Percentiles rank a stretch among this genome's conserved stretches.
Evolutionary conservation across 495 filamentous ascomycete genomes (phyloP).

Genomic region (Schizothecium vesticola): DNA sequence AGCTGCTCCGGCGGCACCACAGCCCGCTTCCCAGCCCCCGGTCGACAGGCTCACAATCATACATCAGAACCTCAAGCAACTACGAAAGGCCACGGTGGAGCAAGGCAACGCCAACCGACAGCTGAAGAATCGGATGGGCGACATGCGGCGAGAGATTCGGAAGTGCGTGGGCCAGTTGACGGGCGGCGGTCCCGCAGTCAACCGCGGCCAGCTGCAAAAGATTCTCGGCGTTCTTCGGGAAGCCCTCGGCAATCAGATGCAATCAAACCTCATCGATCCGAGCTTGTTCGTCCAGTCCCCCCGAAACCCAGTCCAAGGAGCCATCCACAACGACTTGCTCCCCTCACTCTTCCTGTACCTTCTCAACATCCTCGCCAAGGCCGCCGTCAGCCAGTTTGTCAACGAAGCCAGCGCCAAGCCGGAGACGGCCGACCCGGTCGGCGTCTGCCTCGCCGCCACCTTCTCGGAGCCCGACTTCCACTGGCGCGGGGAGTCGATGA

Average conservation of each 20-base stretch:
- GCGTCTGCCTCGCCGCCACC: slow-evolving; percentile 65
- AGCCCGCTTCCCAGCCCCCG: not conserved
- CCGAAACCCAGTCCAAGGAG: slow-evolving; percentile 48
- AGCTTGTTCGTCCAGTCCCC: slow-evolving; percentile 57
- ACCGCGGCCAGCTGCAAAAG: slow-evolving; percentile 46
- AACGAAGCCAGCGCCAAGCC: slow-evolving; percentile 65
- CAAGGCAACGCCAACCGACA: slow-evolving; percentile 38
- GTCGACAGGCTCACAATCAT: slow-evolving; percentile 58
- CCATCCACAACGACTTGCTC: slow-evolving; percentile 47
- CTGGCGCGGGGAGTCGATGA: slow-evolving; percentile 66
- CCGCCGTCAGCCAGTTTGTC: slow-evolving; percentile 66
- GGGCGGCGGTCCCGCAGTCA: slow-evolving; percentile 52
- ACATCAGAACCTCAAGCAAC: slow-evolving; percentile 65
- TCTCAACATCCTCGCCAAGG: slow-evolving; percentile 78
- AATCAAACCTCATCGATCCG: slow-evolving; percentile 59
- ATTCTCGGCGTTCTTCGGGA: slow-evolving; percentile 46
- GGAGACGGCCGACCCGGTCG: slow-evolving; percentile 74
- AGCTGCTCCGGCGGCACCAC: not conserved
- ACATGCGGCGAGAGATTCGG: slow-evolving; percentile 66
- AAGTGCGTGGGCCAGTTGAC: slow-evolving; percentile 72
- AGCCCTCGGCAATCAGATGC: slow-evolving; percentile 35
- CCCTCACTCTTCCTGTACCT: slow-evolving; percentile 75
- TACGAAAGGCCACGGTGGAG: slow-evolving; percentile 55
- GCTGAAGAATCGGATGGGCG: slow-evolving; percentile 63
- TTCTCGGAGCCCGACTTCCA: slow-evolving; percentile 63